Percentiles rank a stretch among this genome's conserved stretches.
Evolutionary conservation across 1,284 basidiomycete species (phyloP).

Genomic region (Fistulinella staudtii): DNA sequence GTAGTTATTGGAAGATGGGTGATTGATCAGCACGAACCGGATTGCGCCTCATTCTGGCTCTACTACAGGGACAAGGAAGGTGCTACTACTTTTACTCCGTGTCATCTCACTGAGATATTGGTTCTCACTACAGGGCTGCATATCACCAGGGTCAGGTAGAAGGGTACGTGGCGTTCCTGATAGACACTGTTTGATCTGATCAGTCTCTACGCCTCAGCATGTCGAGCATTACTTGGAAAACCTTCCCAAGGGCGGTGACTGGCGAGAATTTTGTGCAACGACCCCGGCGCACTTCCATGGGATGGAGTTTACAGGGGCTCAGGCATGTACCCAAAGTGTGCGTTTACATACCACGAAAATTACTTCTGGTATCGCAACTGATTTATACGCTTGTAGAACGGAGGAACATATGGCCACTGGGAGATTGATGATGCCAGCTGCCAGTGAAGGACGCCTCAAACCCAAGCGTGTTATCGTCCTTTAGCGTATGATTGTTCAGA

Average conservation of each 20-base stretch:
- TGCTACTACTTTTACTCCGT: not conserved
- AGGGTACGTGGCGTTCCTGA: slow-evolving; percentile 10
- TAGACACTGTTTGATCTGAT: not conserved
- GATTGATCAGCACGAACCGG: slow-evolving; percentile 20
- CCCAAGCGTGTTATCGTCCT: too few species aligned
- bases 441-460: too few species aligned
- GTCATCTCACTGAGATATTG: not conserved
- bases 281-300: slow-evolving; percentile 23
- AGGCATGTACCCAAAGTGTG: slow-evolving; percentile 20
- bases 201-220: slow-evolving; percentile 3
- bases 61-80: slow-evolving; percentile 22
- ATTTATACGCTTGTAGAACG: slow-evolving; percentile 8
- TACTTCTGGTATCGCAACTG: not conserved
- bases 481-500: too few species aligned
- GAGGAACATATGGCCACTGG: slow-evolving; percentile 24
- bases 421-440: slow-evolving; percentile 23
- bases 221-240: slow-evolving; percentile 28
- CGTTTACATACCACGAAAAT: not conserved
- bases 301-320: slow-evolving; percentile 24
- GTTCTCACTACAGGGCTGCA: slow-evolving; percentile 11
- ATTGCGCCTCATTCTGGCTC: slow-evolving; percentile 20
- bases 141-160: slow-evolving; percentile 12
- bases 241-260: slow-evolving; percentile 21
- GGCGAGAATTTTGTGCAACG: slow-evolving; percentile 33
- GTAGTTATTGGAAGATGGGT: slow-evolving; percentile 21